Conservation (phyloP, 495 filamentous ascomycete genomes). For the Apiosordaria backusii region DNA sequence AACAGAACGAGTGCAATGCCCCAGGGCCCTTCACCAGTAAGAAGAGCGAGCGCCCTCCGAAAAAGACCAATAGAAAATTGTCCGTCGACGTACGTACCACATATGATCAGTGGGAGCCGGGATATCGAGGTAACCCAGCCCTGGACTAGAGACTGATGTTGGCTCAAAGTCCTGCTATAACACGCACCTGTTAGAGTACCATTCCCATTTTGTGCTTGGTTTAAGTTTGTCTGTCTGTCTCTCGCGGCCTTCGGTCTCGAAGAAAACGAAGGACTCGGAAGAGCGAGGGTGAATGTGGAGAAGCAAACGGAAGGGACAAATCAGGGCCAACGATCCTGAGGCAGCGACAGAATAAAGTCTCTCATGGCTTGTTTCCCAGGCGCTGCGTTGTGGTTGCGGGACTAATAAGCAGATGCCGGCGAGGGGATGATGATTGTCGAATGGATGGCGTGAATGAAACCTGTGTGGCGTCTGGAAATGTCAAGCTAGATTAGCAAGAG, state of each 20-base stretch:
- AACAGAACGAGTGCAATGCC: neutral
- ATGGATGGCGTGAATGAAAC: slow-evolving; percentile 8
- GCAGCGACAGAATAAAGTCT: slow-evolving; percentile 7
- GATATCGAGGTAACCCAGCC: slow-evolving; percentile 46
- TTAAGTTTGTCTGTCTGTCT: slow-evolving; percentile 22
- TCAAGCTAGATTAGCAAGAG: slow-evolving; percentile 9
- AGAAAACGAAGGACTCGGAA: slow-evolving; percentile 2
- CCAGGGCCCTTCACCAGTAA: neutral
- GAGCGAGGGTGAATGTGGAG: neutral
- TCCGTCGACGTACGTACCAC: slow-evolving; percentile 36
- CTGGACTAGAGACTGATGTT: slow-evolving; percentile 45
- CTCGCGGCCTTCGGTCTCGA: neutral
- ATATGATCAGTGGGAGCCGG: slow-evolving; percentile 43
- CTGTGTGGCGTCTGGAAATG: slow-evolving; percentile 16
- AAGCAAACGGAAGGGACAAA: neutral
- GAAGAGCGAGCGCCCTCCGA: neutral
- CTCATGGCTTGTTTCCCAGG: neutral
- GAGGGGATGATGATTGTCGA: slow-evolving; percentile 6
- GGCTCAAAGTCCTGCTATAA: slow-evolving; percentile 48
- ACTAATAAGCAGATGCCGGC: slow-evolving; percentile 1
- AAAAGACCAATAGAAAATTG: slow-evolving; percentile 20
- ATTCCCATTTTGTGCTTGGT: slow-evolving; percentile 26
- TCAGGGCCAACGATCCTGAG: slow-evolving; percentile 5
- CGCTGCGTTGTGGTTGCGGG: neutral
- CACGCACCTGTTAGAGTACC: slow-evolving; percentile 26